phyloP scores from a whole-genome alignment of 2,329 filamentous ascomycete species.

The Fusarium ambrosium region DNA sequence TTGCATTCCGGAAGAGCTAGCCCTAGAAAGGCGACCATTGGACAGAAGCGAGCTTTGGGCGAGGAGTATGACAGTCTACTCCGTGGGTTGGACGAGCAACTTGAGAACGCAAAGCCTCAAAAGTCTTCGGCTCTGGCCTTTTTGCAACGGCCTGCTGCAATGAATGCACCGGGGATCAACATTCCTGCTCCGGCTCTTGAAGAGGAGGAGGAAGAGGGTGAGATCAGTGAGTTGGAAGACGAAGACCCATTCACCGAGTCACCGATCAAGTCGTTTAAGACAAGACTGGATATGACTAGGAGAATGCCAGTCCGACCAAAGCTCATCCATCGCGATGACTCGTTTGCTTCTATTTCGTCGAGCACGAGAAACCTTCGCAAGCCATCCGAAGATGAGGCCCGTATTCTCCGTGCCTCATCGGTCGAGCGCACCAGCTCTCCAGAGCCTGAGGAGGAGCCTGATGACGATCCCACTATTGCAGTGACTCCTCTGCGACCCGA shows the following conservation, averaged over 20 bases:
- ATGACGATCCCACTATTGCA: constrained; percentile 30
- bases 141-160: constrained; percentile 33
- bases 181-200: constrained; percentile 12
- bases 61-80: constrained; percentile 62
- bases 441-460: constrained; percentile 20
- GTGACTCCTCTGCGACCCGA: constrained; percentile 32
- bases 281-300: constrained; percentile 33
- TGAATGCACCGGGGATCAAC: constrained; percentile 3
- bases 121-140: constrained; percentile 36
- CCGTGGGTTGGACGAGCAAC: constrained; percentile 56
- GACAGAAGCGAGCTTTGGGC: constrained; percentile 46
- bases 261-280: constrained; percentile 44
- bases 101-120: constrained; percentile 50
- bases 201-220: constrained; percentile 46
- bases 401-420: constrained; percentile 35
- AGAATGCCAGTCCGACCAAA: constrained; percentile 47
- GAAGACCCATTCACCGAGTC: constrained; percentile 48
- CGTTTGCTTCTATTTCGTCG: constrained; percentile 39
- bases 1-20: constrained; percentile 59
- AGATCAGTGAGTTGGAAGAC: constrained; percentile 66
- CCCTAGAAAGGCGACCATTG: constrained; percentile 44
- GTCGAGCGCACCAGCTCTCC: constrained; percentile 38
- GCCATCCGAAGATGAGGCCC: constrained; percentile 36
- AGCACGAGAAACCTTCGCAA: constrained; percentile 37
- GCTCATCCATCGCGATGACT: constrained; percentile 41